phyloP scores from a whole-genome alignment of 2,329 filamentous ascomycete genomes.

The Alternaria sp. region DNA sequence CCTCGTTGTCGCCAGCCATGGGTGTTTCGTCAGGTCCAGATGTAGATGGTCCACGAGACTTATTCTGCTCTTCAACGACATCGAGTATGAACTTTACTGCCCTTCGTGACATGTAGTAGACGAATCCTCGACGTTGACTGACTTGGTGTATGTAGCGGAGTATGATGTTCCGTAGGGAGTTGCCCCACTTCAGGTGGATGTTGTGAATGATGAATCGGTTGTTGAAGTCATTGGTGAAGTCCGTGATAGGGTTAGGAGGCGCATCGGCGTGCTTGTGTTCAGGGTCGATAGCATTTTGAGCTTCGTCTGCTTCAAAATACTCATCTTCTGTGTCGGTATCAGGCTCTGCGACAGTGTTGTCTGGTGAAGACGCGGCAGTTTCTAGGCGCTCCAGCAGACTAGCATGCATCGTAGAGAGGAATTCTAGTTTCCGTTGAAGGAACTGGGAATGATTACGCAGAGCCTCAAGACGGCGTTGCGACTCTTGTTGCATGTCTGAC shows the following conservation, averaged over 20 bases:
- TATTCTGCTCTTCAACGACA: constrained; percentile 92
- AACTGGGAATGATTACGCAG: constrained; percentile 64
- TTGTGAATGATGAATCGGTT: constrained; percentile 99
- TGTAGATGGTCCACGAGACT: constrained; percentile 55
- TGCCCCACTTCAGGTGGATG: constrained; percentile 98
- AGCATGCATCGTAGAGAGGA: constrained; percentile 64
- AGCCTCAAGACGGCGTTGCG: constrained; percentile 62
- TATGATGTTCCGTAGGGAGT: constrained; percentile 92
- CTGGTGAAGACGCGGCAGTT: constrained; percentile 69
- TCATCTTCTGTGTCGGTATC: constrained; percentile 53
- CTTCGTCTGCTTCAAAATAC: constrained; percentile 60
- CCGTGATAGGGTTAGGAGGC: constrained; percentile 68
- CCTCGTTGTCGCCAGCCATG: constrained; percentile 58
- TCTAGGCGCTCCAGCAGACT: constrained; percentile 62
- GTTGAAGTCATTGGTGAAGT: constrained; percentile 93
- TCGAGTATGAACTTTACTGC: constrained; percentile 98
- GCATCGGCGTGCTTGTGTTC: constrained; percentile 62
- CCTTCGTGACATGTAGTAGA: constrained; percentile 95
- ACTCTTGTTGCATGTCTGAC: constrained; percentile 58
- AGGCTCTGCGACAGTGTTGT: constrained; percentile 51
- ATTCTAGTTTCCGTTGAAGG: constrained; percentile 63
- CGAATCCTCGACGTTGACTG: constrained; percentile 90
- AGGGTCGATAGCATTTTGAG: constrained; percentile 56
- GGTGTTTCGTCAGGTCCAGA: constrained; percentile 35
- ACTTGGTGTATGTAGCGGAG: constrained; percentile 97